Base-by-base conservation (phyloP, 1,284 basidiomycete species). In the Phenoliferia sp. region DNA sequence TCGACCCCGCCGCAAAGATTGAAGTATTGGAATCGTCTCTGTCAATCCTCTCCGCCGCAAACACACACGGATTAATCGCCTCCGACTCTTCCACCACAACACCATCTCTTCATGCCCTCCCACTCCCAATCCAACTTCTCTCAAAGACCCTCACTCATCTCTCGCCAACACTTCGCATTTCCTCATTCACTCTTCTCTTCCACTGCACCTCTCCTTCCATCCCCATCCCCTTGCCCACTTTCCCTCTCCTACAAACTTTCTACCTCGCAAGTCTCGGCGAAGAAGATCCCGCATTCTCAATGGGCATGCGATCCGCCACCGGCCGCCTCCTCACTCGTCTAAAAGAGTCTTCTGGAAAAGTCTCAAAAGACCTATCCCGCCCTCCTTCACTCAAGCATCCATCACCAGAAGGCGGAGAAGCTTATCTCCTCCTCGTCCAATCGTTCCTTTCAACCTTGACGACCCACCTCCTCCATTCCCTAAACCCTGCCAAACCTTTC, bases 171-270 rank as follows among this genome's bases (percentile, higher is more conserved):
- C 63, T 10, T 64, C 72, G 3, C 66, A 72, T 55, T 35, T 66
- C 70, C 19, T 66, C 72, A 2, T 61, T 73, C n/a, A 66, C 72
- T 2, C 65, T 73, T 28, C 64, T 73, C 61, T 70, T 73, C 52
- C 56, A 64, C 32, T 50, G 66, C 3, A 35, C 70, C 16, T 64
- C 68, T 7, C 33, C 58, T 2, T 60, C 68, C 15, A 17, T 50
- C 1, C 61, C 61, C 9, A 39, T 73, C 33, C 70, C 72, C 3
- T 2, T 44, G 2, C 10, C 64, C 6, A 60, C 59, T n/a, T 68
- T 72, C 56, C 52, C 58, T 0, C 66, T 72, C 55, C 60, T 73
- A 3, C 36, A 33, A 26, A 52, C 61, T 3, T 71, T 72, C 59
- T 71, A 68, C 63, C 29, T 26, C 17, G 58, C 68, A 54, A 67